These are phyloP conservation scores for Brettanomyces bruxellensis DNA, from an alignment of 805 yeast species.

Conservation along the genomic window DNA sequence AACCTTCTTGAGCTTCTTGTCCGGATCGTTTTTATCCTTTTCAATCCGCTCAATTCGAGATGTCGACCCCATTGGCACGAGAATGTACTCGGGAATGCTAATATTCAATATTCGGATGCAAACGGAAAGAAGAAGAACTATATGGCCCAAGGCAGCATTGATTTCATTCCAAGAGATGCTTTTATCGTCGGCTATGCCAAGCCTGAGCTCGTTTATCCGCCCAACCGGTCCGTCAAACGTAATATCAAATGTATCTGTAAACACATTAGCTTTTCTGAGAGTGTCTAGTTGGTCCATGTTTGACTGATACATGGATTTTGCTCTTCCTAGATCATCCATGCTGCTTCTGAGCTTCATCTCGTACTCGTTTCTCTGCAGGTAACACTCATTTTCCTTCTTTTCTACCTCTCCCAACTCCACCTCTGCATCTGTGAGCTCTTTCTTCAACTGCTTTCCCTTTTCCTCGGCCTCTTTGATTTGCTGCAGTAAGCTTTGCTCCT, in stretches of 20 bases:
- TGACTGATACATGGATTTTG: conserved; percentile 52
- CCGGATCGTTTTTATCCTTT: conserved; percentile 24
- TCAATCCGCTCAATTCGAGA: conserved; percentile 61
- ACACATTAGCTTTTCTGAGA: conserved; percentile 70
- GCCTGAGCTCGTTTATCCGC: conserved; percentile 72
- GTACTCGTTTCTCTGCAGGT: conserved; percentile 42
- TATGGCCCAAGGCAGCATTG: conserved; percentile 85
- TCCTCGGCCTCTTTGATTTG: conserved; percentile 35
- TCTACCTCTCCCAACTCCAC: conserved; percentile 27
- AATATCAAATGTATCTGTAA: conserved; percentile 73
- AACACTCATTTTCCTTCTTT: conserved; percentile 36
- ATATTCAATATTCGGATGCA: conserved; percentile 49
- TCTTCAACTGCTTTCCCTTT: conserved; percentile 35
- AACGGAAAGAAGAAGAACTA: conserved; percentile 60
- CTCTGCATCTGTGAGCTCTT: conserved; percentile 38
- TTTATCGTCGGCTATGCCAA: conserved; percentile 57
- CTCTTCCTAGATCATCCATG: conserved; percentile 48
- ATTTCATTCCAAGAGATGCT: conserved; percentile 85
- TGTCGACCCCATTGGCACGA: conserved; percentile 78
- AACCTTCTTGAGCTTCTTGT: conserved; percentile 29
- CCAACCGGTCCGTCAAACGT: conserved; percentile 82
- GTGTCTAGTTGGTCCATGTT: conserved; percentile 60
- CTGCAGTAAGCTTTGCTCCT: conserved; percentile 27
- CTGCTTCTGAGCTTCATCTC: conserved; percentile 45
- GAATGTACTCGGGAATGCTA: conserved; percentile 46